A percentile compares a stretch with the other conserved stretches of the same genome.
These are phyloP conservation scores for Elaeis oleifera DNA, from an alignment of 202 grass and related monocot species.

Conservation along the genomic window DNA sequence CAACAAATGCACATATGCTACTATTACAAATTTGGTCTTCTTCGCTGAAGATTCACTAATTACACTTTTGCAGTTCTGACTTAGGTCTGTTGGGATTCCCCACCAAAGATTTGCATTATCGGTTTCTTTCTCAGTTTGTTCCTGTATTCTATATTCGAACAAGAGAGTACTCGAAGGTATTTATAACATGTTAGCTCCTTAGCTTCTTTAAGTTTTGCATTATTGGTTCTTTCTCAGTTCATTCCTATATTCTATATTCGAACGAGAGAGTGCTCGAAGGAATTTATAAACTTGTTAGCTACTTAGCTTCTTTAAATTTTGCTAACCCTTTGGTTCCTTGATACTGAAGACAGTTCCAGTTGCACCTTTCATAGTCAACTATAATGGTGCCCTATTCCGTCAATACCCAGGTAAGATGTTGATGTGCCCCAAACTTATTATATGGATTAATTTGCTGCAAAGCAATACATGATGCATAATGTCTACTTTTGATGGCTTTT, in stretches of 20 bases:
- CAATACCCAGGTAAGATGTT: conserved; percentile 70
- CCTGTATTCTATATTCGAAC: conserved; percentile 95
- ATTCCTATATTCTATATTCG: conserved; percentile 93
- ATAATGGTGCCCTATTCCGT: conserved; percentile 83
- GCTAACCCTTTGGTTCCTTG: conserved; percentile 23
- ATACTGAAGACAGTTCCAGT: conserved; percentile 67
- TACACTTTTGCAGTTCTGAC: conserved; percentile 54
- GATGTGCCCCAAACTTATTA: background rate
- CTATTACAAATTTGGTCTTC: too few species aligned
- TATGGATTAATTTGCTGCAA: too few species aligned
- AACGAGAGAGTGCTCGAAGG: conserved; percentile 88
- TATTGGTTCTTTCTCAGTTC: conserved; percentile 89
- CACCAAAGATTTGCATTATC: conserved; percentile 85
- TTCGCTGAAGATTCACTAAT: background rate
- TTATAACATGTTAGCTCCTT: conserved; percentile 13
- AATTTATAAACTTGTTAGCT: background rate
- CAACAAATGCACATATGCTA: too few species aligned
- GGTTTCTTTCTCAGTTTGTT: conserved; percentile 88
- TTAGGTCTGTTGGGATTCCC: conserved; percentile 91
- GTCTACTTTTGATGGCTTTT: too few species aligned
- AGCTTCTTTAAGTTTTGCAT: background rate
- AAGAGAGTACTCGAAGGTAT: conserved; percentile 95
- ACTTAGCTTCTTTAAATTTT: conserved; percentile 8
- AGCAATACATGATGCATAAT: too few species aligned
- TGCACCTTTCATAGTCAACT: conserved; percentile 85